Percentiles rank a stretch among this genome's conserved stretches.
These are phyloP conservation scores for Phytophthora lateralis DNA, from an alignment of 352 stramenopile species.

Conservation along the genomic window DNA sequence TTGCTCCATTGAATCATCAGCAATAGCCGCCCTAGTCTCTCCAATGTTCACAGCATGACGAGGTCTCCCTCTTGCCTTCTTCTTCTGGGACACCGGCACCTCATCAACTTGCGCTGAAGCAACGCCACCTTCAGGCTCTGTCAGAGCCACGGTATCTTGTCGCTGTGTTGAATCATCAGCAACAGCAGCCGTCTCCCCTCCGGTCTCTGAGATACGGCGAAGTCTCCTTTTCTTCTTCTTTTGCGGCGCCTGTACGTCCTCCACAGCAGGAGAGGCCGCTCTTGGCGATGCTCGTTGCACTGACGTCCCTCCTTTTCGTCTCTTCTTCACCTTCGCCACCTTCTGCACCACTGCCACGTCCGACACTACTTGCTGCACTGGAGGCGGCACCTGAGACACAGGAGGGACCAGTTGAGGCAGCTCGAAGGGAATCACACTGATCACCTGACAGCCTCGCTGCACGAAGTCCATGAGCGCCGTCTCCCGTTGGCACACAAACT, in stretches of 20 bases:
- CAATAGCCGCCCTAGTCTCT: too few relatives aligned
- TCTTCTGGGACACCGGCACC: too few relatives aligned
- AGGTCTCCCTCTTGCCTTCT: too few relatives aligned
- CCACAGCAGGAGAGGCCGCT: not conserved
- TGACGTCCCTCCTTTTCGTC: not conserved
- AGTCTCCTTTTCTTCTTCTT: not conserved
- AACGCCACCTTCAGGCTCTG: not conserved
- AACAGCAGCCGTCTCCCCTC: not conserved
- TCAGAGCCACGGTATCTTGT: not conserved
- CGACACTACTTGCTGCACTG: not conserved
- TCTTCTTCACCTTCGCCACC: not conserved
- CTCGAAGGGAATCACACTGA: slow-evolving; percentile 46
- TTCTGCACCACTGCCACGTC: not conserved
- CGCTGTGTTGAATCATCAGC: not conserved
- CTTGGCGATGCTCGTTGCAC: too few relatives aligned
- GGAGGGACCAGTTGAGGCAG: slow-evolving; percentile 10
- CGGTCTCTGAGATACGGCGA: not conserved
- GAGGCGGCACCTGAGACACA: not conserved
- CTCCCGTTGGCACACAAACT: slow-evolving; percentile 40
- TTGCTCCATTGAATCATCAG: too few relatives aligned
- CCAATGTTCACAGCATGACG: too few relatives aligned
- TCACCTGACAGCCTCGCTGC: slow-evolving; percentile 27
- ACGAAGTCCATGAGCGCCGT: slow-evolving; percentile 35
- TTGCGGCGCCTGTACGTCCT: not conserved
- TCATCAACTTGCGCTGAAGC: not conserved